These are phyloP conservation scores for Cladosporium colombiae DNA, from an alignment of 2,329 filamentous ascomycete genomes.

Conservation along the genomic window DNA sequence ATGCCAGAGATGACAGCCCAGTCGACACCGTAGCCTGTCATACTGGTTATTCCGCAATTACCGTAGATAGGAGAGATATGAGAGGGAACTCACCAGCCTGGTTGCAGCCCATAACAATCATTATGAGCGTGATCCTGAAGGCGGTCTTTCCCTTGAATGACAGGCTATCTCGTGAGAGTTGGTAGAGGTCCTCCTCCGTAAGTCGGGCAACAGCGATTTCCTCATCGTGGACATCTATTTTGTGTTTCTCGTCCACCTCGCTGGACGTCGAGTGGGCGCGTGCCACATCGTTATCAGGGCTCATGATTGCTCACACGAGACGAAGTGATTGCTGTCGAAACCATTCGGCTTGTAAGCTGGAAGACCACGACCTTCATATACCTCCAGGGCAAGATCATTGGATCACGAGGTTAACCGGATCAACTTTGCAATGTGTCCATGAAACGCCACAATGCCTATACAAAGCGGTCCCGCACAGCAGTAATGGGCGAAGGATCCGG, in stretches of 20 bases:
- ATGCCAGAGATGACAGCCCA: slow-evolving; percentile 54
- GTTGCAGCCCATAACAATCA: background rate
- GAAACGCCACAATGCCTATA: background rate
- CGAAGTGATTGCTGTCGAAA: background rate
- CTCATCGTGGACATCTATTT: background rate
- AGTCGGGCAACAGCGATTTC: background rate
- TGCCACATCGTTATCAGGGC: background rate
- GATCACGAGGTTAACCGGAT: background rate
- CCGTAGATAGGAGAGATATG: background rate
- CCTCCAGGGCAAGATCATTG: background rate
- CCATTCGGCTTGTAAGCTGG: background rate
- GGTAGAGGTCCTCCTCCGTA: background rate
- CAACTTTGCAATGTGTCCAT: background rate
- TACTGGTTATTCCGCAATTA: background rate
- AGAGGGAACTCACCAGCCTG: background rate
- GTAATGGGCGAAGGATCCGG: background rate
- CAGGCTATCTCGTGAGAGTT: background rate
- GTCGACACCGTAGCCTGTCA: slow-evolving; percentile 45
- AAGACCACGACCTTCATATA: background rate
- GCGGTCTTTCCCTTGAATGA: background rate
- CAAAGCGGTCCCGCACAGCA: background rate
- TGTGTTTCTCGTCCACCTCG: background rate
- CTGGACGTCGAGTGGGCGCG: background rate
- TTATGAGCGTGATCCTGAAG: background rate
- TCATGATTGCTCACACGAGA: background rate